A percentile compares a stretch with the other conserved stretches of the same genome.
Evolutionary conservation across 2,329 filamentous ascomycete genomes (phyloP).

Genomic region (Ilyonectria mors-panacis): DNA sequence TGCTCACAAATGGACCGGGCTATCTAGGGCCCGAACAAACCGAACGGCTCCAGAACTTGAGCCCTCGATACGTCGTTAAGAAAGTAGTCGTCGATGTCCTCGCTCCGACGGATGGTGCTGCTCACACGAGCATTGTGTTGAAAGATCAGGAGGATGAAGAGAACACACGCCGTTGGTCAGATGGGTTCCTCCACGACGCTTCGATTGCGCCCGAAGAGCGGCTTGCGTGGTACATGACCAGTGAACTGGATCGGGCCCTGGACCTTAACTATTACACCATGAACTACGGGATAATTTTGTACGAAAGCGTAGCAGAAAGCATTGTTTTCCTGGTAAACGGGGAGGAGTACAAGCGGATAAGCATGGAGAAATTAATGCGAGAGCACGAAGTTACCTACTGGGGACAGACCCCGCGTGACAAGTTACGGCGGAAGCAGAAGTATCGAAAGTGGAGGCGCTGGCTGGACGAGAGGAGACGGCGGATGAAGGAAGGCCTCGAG

Average conservation of each 20-base stretch:
- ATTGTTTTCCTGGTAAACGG: slow-evolving; percentile 15
- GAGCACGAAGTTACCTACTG: neutral
- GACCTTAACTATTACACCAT: neutral
- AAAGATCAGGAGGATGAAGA: neutral
- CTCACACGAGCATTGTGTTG: neutral
- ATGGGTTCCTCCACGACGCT: neutral
- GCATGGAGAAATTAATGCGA: neutral
- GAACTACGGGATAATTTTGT: neutral
- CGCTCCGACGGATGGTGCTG: slow-evolving; percentile 16
- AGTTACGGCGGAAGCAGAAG: neutral
- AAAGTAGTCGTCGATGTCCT: slow-evolving; percentile 20
- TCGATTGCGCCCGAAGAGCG: slow-evolving; percentile 6
- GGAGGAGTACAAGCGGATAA: neutral
- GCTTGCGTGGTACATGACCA: slow-evolving; percentile 9
- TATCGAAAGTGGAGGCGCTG: slow-evolving; percentile 6
- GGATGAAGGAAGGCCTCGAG: slow-evolving; percentile 9
- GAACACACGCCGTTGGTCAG: neutral
- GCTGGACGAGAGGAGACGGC: neutral
- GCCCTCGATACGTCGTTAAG: slow-evolving; percentile 1
- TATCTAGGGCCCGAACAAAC: neutral
- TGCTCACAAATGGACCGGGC: slow-evolving; percentile 13
- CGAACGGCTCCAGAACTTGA: accelerated
- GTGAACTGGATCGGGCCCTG: neutral
- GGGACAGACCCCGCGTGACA: neutral
- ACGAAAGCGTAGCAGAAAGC: neutral